Evolutionary conservation across 176 grass and related monocot species (phyloP).

Genomic region (Eremochloa ophiuroides): DNA sequence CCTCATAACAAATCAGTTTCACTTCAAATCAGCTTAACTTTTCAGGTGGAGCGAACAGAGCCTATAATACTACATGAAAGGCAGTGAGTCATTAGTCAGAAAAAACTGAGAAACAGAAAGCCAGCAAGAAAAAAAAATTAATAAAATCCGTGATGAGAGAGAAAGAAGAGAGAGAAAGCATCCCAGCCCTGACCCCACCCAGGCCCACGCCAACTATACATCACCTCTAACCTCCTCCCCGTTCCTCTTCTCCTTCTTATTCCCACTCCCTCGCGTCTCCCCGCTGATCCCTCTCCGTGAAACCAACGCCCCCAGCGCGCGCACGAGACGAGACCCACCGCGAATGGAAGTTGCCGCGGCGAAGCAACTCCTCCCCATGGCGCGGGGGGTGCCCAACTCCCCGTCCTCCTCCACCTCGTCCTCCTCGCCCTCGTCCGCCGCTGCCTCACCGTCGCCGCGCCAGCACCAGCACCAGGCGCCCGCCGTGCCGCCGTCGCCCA

Average conservation of each 20-base stretch:
- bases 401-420: conserved; percentile 27
- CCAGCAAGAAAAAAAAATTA: too few relatives aligned
- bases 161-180: too few relatives aligned
- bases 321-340: neutral
- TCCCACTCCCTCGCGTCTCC: conserved; percentile 32
- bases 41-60: too few relatives aligned
- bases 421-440: conserved; percentile 16
- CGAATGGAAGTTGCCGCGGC: conserved; percentile 41
- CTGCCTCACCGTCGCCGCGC: neutral
- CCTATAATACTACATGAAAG: too few relatives aligned
- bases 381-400: conserved; percentile 11
- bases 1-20: too few relatives aligned
- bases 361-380: conserved; percentile 36
- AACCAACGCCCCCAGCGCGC: neutral
- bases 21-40: too few relatives aligned
- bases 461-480: neutral
- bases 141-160: too few relatives aligned
- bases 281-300: conserved; percentile 3
- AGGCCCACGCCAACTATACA: too few relatives aligned
- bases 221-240: conserved; percentile 14
- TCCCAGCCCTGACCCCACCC: too few relatives aligned
- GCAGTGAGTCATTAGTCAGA: too few relatives aligned
- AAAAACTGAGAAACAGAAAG: too few relatives aligned
- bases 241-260: conserved; percentile 34
- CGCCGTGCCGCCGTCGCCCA: conserved; percentile 21